These are phyloP conservation scores for Biscogniauxia mediterranea DNA, from an alignment of 2,329 filamentous ascomycete genomes.

Conservation along the genomic window DNA sequence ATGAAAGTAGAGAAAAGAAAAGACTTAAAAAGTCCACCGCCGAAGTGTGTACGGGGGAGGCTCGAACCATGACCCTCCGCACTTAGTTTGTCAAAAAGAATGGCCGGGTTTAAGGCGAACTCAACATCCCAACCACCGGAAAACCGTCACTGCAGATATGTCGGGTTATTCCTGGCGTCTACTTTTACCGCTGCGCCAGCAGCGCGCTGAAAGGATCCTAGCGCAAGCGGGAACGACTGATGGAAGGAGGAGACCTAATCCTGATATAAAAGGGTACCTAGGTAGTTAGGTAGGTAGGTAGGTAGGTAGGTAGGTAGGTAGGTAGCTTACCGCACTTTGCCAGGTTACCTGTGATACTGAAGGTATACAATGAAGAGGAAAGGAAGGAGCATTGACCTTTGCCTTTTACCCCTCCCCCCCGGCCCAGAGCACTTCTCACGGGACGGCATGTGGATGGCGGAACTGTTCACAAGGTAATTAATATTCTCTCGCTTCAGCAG, in stretches of 20 bases:
- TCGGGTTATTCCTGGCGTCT: neutral
- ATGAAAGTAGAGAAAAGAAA: too few species aligned
- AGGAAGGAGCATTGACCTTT: too few species aligned
- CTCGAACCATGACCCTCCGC: neutral
- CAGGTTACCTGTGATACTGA: too few species aligned
- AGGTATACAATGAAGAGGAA: too few species aligned
- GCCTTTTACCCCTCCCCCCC: too few species aligned
- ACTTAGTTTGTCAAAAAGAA: neutral
- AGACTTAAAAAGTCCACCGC: too few species aligned
- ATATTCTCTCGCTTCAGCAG: too few species aligned
- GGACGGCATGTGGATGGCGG: too few species aligned
- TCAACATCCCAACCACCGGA: neutral
- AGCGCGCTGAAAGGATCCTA: neutral
- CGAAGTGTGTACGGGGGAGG: too few species aligned
- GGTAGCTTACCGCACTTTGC: too few species aligned
- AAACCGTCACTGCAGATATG: neutral
- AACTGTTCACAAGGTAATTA: too few species aligned
- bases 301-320: neutral
- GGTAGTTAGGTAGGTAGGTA: neutral
- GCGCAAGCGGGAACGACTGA: neutral
- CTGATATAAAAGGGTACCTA: neutral
- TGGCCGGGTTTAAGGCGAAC: neutral
- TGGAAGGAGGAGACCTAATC: neutral
- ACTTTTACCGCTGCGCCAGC: neutral
- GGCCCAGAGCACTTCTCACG: too few species aligned